These are phyloP conservation scores for Paramecium primaurelia DNA, from an alignment of 73 alveolate genomes.

Conservation along the genomic window DNA sequence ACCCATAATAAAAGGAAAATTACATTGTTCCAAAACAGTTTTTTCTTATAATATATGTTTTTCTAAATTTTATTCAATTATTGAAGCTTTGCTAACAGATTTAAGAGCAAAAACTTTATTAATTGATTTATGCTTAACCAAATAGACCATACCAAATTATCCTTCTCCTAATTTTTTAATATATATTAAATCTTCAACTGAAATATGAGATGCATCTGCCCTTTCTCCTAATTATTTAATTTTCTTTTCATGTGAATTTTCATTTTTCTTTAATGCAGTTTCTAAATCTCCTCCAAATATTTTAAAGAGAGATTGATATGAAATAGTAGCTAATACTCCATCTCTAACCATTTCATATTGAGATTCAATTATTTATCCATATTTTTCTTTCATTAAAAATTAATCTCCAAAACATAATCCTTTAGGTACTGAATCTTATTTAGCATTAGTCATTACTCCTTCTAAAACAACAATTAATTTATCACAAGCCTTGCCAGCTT, in stretches of 20 bases:
- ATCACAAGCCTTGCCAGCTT: slow-evolving; percentile 52
- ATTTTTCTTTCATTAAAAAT: slow-evolving; percentile 17
- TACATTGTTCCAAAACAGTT: slow-evolving; percentile 49
- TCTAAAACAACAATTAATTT: slow-evolving; percentile 52
- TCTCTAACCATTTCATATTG: slow-evolving; percentile 44
- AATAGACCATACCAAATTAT: slow-evolving; percentile 68
- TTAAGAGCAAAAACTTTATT: slow-evolving; percentile 61
- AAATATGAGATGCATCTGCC: slow-evolving; percentile 58
- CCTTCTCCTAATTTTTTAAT: slow-evolving; percentile 61
- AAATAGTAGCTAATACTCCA: slow-evolving; percentile 41
- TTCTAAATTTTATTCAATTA: slow-evolving; percentile 42
- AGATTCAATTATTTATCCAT: slow-evolving; percentile 9
- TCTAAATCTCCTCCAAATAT: slow-evolving; percentile 57
- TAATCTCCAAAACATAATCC: slow-evolving; percentile 48
- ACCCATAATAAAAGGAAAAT: slow-evolving; percentile 65
- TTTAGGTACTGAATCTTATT: slow-evolving; percentile 22
- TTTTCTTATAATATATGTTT: slow-evolving; percentile 54
- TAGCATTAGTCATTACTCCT: slow-evolving; percentile 41
- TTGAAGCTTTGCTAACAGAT: slow-evolving; percentile 55
- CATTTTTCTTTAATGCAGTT: slow-evolving; percentile 51
- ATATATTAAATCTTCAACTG: slow-evolving; percentile 45
- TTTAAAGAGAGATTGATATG: background rate
- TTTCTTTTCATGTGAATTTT: slow-evolving; percentile 56
- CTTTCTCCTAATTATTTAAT: slow-evolving; percentile 24
- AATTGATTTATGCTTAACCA: slow-evolving; percentile 52